Evolutionary conservation across 176 grass and related monocot genomes (phyloP).

Genomic region (Aechmea fasciata): DNA sequence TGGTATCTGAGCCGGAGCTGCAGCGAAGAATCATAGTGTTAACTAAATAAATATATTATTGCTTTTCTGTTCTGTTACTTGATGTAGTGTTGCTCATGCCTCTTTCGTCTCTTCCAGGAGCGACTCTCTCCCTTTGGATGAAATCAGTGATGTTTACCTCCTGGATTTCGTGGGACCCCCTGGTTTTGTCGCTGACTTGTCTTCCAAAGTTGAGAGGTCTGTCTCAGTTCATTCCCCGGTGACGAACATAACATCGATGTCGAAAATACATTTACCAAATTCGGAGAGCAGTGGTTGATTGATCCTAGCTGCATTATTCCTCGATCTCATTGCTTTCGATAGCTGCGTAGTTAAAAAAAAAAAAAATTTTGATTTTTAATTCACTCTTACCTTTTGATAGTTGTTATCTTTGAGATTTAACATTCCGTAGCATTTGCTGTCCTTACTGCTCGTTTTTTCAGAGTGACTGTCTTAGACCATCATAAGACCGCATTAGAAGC

Average conservation of each 20-base stretch:
- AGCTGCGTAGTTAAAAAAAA: too few relatives aligned
- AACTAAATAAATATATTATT: not conserved
- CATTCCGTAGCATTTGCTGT: too few relatives aligned
- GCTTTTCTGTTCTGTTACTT: not conserved
- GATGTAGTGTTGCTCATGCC: not conserved
- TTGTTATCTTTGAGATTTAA: too few relatives aligned
- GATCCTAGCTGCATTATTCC: too few relatives aligned
- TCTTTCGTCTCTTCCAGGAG: conserved; percentile 27
- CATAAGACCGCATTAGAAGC: conserved; percentile 83
- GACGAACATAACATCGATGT: not conserved
- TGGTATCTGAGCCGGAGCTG: too few relatives aligned
- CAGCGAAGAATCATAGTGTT: too few relatives aligned
- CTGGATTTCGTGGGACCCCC: conserved; percentile 84
- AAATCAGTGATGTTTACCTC: conserved; percentile 78
- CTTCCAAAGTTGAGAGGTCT: conserved; percentile 72
- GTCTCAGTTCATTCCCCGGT: not conserved
- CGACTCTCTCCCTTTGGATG: conserved; percentile 57
- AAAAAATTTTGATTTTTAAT: too few relatives aligned
- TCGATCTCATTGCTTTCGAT: too few relatives aligned
- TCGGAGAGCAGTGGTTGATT: too few relatives aligned
- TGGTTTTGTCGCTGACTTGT: conserved; percentile 68
- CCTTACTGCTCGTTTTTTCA: conserved; percentile 16
- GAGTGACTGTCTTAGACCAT: conserved; percentile 82
- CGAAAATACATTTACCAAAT: not conserved
- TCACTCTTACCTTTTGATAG: too few relatives aligned